phyloP scores from a whole-genome alignment of 306 rosid genomes.

The Cucumis sativus region Cucumber_9930_V3 NC_026657.2:2256501-2257000 shows the following conservation, averaged over 20 bases:
- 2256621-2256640: conserved; percentile 26
- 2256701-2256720: conserved; percentile 77
- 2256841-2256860: no score
- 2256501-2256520: conserved; percentile 39
- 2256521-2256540: conserved; percentile 70
- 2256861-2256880: no score
- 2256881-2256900: no score
- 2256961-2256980: no score
- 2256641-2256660: conserved; percentile 42
- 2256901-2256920: no score
- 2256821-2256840: not conserved
- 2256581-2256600: conserved; percentile 47
- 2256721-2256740: conserved; percentile 40
- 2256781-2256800: not conserved
- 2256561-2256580: conserved; percentile 56
- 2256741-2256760: conserved; percentile 46
- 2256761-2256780: conserved; percentile 28
- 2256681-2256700: conserved; percentile 53
- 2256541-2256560: conserved; percentile 51
- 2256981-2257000: no score
- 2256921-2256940: no score
- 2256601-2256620: conserved; percentile 25
- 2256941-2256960: no score
- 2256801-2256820: no score
- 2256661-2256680: conserved; percentile 40